Percentiles rank a stretch among this genome's conserved stretches.
These are phyloP conservation scores for Neoboletus magnificus DNA, from an alignment of 768 basidiomycete species.

Conservation along the genomic window DNA sequence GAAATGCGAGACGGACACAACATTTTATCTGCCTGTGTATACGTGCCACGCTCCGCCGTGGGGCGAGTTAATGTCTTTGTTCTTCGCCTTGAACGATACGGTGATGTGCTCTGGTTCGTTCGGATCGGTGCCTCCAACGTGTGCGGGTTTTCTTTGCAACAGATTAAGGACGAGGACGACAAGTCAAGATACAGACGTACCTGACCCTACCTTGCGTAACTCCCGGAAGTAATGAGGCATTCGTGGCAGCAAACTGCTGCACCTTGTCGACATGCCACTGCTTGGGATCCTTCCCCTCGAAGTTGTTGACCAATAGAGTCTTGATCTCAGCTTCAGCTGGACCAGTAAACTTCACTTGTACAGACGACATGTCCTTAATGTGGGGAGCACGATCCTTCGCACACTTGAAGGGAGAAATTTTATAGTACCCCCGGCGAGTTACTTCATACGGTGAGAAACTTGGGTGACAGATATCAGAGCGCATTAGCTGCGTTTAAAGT, in stretches of 20 bases:
- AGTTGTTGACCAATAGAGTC: background rate
- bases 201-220: background rate
- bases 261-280: background rate
- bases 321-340: background rate
- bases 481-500: background rate
- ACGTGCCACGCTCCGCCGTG: background rate
- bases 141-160: background rate
- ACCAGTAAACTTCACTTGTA: background rate
- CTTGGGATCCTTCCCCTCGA: background rate
- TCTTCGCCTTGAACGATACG: background rate
- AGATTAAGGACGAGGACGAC: background rate
- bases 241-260: background rate
- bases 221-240: background rate
- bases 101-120: background rate
- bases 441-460: background rate
- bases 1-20: background rate
- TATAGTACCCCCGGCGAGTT: background rate
- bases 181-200: background rate
- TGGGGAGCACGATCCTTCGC: background rate
- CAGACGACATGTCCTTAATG: background rate
- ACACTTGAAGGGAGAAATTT: background rate
- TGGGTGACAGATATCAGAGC: background rate
- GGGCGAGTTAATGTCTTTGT: background rate
- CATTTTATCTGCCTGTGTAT: background rate
- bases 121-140: background rate